phyloP scores from a whole-genome alignment of 805 yeast species.

The Clavispora santaluciae region DNA sequence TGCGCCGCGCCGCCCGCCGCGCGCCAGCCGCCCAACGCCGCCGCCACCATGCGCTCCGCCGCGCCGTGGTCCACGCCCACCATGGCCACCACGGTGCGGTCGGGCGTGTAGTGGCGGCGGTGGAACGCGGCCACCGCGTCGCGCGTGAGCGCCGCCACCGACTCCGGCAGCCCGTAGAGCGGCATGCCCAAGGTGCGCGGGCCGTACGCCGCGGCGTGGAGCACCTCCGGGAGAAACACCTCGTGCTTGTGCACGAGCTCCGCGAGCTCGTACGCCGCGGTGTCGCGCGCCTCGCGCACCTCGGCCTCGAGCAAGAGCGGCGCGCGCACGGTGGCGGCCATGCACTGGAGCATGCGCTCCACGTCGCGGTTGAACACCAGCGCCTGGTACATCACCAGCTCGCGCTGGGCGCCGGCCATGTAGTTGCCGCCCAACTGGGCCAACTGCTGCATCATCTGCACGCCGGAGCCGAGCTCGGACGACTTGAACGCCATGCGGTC shows the following conservation, averaged over 20 bases:
- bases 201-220: conserved; percentile 76
- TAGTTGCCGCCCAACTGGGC: conserved; percentile 89
- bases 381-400: conserved; percentile 89
- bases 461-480: conserved; percentile 53
- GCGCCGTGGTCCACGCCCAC: conserved; percentile 72
- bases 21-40: conserved; percentile 60
- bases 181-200: conserved; percentile 81
- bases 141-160: conserved; percentile 51
- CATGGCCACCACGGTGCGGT: conserved; percentile 78
- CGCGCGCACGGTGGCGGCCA: conserved; percentile 70
- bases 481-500: conserved; percentile 85
- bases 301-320: conserved; percentile 71
- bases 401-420: conserved; percentile 89
- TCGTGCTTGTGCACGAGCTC: conserved; percentile 85
- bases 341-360: conserved; percentile 67
- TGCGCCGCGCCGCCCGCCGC: conserved; percentile 6
- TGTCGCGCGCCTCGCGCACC: conserved; percentile 62
- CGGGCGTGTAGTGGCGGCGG: conserved; percentile 65
- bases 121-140: conserved; percentile 58
- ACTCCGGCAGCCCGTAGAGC: conserved; percentile 70
- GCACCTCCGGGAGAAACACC: conserved; percentile 79
- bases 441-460: conserved; percentile 68
- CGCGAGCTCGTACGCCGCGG: conserved; percentile 75
- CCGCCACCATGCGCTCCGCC: conserved; percentile 61
- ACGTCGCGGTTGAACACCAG: conserved; percentile 86